A percentile compares a stretch with the other conserved stretches of the same genome.
These are phyloP conservation scores for Diaporthe capsici DNA, from an alignment of 2,329 filamentous ascomycete genomes.

Conservation along the genomic window DNA sequence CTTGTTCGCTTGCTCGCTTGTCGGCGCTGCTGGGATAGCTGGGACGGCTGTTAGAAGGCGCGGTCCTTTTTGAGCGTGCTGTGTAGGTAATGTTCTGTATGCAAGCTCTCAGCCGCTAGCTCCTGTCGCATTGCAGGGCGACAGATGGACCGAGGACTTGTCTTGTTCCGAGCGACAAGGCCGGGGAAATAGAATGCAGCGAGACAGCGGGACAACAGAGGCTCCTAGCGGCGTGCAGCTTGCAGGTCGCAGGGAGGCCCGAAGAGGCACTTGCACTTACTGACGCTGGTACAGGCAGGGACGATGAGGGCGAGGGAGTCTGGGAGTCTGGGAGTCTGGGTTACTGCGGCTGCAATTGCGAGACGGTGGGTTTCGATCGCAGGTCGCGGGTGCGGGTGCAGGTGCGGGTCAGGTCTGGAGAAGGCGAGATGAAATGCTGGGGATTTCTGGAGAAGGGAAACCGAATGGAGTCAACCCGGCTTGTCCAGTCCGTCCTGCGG, in stretches of 20 bases:
- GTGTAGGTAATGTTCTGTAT: background rate
- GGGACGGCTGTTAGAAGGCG: constrained; percentile 2
- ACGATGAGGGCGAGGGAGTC: background rate
- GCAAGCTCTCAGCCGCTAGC: constrained; percentile 32
- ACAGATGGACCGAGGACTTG: constrained; percentile 29
- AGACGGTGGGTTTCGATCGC: constrained; percentile 27
- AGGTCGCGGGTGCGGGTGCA: constrained; percentile 25
- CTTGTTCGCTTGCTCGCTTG: constrained; percentile 7
- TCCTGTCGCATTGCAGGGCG: constrained; percentile 30
- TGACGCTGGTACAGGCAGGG: background rate
- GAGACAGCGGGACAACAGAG: constrained; percentile 20
- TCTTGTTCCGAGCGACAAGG: constrained; percentile 15
- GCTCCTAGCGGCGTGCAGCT: constrained; percentile 26
- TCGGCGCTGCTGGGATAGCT: constrained; percentile 34
- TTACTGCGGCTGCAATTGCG: background rate
- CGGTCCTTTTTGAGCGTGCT: constrained; percentile 14
- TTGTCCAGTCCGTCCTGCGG: background rate
- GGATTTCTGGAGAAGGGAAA: constrained; percentile 39
- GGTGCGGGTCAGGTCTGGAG: constrained; percentile 40
- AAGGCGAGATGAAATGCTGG: constrained; percentile 42
- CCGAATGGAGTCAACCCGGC: constrained; percentile 24
- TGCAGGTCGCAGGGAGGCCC: constrained; percentile 4
- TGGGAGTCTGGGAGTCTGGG: background rate
- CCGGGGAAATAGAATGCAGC: constrained; percentile 31
- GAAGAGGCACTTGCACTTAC: constrained; percentile 20